Evolutionary conservation across 2,329 filamentous ascomycete species (phyloP), one percentile per base, ranked within the genome.

Genomic region (Nemania sp.): DNA sequence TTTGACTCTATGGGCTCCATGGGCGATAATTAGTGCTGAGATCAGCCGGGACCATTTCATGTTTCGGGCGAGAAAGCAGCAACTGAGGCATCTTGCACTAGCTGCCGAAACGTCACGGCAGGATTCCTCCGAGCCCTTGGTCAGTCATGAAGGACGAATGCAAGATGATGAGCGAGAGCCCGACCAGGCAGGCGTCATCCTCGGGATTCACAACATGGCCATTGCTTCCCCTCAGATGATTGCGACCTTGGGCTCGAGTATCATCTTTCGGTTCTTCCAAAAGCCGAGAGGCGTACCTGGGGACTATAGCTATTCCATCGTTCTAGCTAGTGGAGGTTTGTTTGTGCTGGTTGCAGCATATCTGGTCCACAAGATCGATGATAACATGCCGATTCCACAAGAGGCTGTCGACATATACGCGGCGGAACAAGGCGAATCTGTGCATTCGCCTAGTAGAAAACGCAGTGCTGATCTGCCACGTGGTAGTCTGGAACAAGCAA

Each of bases 181-280:
- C 2, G 89, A 92, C 65, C 88, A 94, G 68, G 90, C 91, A 4
- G 91, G 93, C 36, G 89, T 97, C 34, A 91, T 97, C 39, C 80
- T 97, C 2, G 93, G 93, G 7, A 91, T 97, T 49, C 93, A 97
- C 77, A 97, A 97, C 71, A 93, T 97, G 74, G 88, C 92, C 14
- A 89, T 97, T 62, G 91, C 92, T 1, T 86, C 91, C 5, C 93
- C 93, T 1, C 93, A 97, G 69, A 92, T 97, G 56, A 80, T 97
- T 49, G 91, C 93, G 9, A 97, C 91, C 5, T 75, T 97, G 23
- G 84, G 89, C 20, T 93, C 90, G 55, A 91, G 88, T 66, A 77
- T 88, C 55, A 89, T 97, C 58, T 97, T 97, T 76, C 86, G 84
- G 67, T 75, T 87, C 34, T 81, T 93, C 65, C 92, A 97, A 74